Evolutionary conservation across 352 stramenopile species (phyloP).

Genomic region (Globisporangium carolinianum): DNA sequence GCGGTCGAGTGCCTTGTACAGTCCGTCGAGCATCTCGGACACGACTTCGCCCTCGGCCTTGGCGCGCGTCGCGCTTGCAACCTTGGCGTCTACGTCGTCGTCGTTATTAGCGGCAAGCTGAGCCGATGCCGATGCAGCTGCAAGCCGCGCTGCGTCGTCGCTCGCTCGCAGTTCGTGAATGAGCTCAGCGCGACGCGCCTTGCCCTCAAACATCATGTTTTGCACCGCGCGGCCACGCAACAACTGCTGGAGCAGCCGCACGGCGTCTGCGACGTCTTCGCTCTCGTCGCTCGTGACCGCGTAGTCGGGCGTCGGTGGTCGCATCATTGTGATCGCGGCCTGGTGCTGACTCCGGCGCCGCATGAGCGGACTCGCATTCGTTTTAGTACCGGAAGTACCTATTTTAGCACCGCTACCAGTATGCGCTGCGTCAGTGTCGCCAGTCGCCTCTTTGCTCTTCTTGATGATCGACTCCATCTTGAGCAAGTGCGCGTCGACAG

Average conservation of each 20-base stretch:
- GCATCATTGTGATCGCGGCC: constrained; percentile 34
- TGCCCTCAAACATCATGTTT: constrained; percentile 93
- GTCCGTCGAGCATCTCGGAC: constrained; percentile 83
- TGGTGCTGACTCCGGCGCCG: constrained; percentile 29
- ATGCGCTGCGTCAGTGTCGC: background rate
- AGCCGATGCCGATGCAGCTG: constrained; percentile 6
- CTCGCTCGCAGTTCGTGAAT: constrained; percentile 84
- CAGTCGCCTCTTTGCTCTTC: constrained; percentile 34
- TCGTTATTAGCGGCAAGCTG: constrained; percentile 4
- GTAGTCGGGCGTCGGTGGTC: constrained; percentile 80
- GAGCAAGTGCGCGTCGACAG: constrained; percentile 73
- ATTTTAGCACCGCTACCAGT: background rate
- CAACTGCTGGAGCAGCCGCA: constrained; percentile 83
- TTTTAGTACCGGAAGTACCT: too few species aligned
- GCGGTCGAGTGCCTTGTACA: constrained; percentile 86
- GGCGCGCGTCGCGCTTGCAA: constrained; percentile 41
- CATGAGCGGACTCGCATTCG: constrained; percentile 12
- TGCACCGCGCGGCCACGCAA: constrained; percentile 87
- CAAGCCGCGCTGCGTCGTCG: constrained; percentile 29
- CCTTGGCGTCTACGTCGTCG: constrained; percentile 31
- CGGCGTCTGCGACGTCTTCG: constrained; percentile 47
- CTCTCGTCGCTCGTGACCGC: constrained; percentile 29
- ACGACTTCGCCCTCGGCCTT: constrained; percentile 85
- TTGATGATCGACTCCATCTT: constrained; percentile 87
- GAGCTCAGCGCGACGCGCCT: constrained; percentile 79